Evolutionary conservation across 2,329 filamentous ascomycete species (phyloP).

Genomic region (Alternaria gaisen): DNA sequence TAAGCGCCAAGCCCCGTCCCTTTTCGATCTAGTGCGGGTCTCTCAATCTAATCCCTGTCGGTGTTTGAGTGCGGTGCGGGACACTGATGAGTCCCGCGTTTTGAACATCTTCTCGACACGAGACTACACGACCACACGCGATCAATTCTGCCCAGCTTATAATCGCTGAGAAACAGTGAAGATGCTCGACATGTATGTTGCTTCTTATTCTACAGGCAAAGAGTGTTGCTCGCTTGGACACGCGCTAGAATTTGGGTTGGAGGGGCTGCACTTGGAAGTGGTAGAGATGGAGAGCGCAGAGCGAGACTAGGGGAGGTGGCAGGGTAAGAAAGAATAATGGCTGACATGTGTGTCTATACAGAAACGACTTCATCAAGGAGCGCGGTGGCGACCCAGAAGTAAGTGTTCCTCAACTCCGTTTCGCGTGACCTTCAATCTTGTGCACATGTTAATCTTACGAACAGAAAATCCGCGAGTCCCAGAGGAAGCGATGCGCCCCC

Average conservation of each 20-base stretch:
- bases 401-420: neutral
- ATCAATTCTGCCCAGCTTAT: slow-evolving; percentile 16
- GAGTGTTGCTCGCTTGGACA: neutral
- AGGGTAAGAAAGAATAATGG: neutral
- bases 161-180: slow-evolving; percentile 13
- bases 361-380: slow-evolving; percentile 69
- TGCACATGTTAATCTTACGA: neutral
- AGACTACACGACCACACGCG: slow-evolving; percentile 19
- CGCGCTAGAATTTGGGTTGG: slow-evolving; percentile 4
- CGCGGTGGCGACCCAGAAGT: slow-evolving; percentile 86
- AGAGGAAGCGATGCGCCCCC: slow-evolving; percentile 80
- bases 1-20: neutral
- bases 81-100: slow-evolving; percentile 17
- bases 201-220: neutral
- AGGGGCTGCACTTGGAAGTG: slow-evolving; percentile 1
- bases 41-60: slow-evolving; percentile 12
- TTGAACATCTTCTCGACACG: slow-evolving; percentile 10
- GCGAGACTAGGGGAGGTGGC: neutral
- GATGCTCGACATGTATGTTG: slow-evolving; percentile 45
- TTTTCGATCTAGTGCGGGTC: slow-evolving; percentile 12
- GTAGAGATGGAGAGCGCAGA: neutral
- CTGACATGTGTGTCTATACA: slow-evolving; percentile 40
- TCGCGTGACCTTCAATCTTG: neutral
- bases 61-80: slow-evolving; percentile 14
- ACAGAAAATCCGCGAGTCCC: slow-evolving; percentile 83